phyloP scores from a whole-genome alignment of 345 rosid genomes.

The Cardiospermum halicacabum region DNA sequence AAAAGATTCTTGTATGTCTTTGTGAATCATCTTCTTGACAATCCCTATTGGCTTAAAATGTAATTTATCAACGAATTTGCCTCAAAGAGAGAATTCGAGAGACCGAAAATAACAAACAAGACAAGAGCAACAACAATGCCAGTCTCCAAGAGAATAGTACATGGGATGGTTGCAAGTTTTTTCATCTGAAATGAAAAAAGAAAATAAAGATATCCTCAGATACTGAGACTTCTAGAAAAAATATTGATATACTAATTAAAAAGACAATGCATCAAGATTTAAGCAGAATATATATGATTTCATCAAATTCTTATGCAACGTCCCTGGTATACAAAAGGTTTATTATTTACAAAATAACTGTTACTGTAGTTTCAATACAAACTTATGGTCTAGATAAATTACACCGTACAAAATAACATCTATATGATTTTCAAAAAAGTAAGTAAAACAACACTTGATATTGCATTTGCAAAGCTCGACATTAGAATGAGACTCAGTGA shows the following conservation, averaged over 20 bases:
- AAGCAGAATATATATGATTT: conserved; percentile 6
- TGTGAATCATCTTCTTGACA: too few relatives aligned
- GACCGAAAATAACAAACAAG: too few relatives aligned
- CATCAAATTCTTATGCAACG: background rate
- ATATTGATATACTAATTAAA: background rate
- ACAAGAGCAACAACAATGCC: too few relatives aligned
- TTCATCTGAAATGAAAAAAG: conserved; percentile 65
- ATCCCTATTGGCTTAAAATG: too few relatives aligned
- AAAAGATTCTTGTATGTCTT: too few relatives aligned
- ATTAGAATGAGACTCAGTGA: background rate
- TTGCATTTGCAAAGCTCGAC: background rate
- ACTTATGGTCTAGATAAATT: background rate
- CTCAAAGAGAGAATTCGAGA: too few relatives aligned
- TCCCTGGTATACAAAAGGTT: too few relatives aligned
- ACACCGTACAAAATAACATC: background rate
- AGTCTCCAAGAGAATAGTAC: conserved; percentile 97
- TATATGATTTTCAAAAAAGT: too few relatives aligned
- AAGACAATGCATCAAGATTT: background rate
- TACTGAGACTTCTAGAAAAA: background rate
- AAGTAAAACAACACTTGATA: background rate
- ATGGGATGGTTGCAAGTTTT: conserved; percentile 96
- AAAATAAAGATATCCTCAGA: conserved; percentile 20
- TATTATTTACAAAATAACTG: too few relatives aligned
- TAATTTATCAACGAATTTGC: too few relatives aligned
- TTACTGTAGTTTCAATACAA: background rate